Conservation (phyloP, 2,329 filamentous ascomycete genomes). For the Dichotomopilus funicola region DNA sequence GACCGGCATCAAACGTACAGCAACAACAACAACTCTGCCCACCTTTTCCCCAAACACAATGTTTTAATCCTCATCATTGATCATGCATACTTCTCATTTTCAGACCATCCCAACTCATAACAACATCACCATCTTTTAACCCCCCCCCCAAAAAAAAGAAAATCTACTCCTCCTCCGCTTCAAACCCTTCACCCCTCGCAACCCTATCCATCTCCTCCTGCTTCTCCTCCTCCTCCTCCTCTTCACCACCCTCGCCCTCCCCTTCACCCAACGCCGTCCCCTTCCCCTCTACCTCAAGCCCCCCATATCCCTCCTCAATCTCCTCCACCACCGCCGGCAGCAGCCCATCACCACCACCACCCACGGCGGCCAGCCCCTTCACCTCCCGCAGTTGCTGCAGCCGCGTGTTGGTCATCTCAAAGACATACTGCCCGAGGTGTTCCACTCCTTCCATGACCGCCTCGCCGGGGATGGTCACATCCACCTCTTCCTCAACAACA, state of each 20-base stretch:
- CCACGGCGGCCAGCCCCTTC: constrained; percentile 27
- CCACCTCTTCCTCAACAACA: background rate
- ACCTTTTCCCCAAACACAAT: too few species aligned
- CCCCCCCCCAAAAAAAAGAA: background rate
- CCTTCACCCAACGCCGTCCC: background rate
- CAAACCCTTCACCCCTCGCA: constrained; percentile 27
- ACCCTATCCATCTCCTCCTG: constrained; percentile 18
- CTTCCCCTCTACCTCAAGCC: constrained; percentile 17
- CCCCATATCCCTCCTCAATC: constrained; percentile 27
- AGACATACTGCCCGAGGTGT: constrained; percentile 93
- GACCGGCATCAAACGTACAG: too few species aligned
- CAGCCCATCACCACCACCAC: constrained; percentile 17
- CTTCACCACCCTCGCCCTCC: constrained; percentile 11
- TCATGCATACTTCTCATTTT: background rate
- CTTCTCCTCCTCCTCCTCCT: constrained; percentile 23
- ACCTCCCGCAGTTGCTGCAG: constrained; percentile 43
- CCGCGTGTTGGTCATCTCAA: constrained; percentile 77
- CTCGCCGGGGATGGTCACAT: constrained; percentile 43
- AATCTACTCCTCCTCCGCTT: constrained; percentile 25
- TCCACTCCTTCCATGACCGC: constrained; percentile 84
- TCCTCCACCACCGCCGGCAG: constrained; percentile 17
- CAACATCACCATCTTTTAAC: background rate
- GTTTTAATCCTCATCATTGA: background rate
- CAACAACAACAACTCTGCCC: too few species aligned
- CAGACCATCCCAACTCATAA: background rate